Conservation (phyloP, 1,284 basidiomycete species). For the Hymenochaete sp. region DNA sequence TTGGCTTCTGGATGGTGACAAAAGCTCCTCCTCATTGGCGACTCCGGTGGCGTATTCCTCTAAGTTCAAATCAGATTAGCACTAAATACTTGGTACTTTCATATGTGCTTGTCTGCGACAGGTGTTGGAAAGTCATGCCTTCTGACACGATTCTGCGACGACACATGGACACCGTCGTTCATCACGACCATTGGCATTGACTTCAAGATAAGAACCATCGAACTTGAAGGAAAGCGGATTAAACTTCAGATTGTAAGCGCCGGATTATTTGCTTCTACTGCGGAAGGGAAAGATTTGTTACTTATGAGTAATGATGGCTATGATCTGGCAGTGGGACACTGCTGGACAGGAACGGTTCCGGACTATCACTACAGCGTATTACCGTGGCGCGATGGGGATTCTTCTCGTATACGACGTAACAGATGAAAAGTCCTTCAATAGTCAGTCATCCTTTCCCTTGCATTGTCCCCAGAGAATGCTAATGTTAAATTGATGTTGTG, state of each 20-base stretch:
- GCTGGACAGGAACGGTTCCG: constrained; percentile 99
- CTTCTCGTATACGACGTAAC: constrained; percentile 98
- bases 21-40: constrained; percentile 90
- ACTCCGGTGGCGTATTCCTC: constrained; percentile 60
- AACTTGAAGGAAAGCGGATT: constrained; percentile 92
- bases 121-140: constrained; percentile 99
- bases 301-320: constrained; percentile 1
- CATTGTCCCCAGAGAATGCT: constrained; percentile 7
- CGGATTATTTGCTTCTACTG: constrained; percentile 5
- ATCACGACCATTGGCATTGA: constrained; percentile 98
- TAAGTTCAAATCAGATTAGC: constrained; percentile 1
- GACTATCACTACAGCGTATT: constrained; percentile 99
- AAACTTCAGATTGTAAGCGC: constrained; percentile 87
- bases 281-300: not conserved
- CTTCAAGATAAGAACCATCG: constrained; percentile 96
- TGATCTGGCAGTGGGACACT: constrained; percentile 83
- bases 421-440: constrained; percentile 96
- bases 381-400: constrained; percentile 99
- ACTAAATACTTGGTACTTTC: constrained; percentile 2
- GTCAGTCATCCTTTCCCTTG: constrained; percentile 40
- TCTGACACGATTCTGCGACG: constrained; percentile 97
- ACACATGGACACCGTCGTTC: constrained; percentile 99
- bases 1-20: too few species aligned
- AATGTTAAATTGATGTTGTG: constrained; percentile 3
- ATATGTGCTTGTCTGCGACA: constrained; percentile 26